Conservation (phyloP, 495 filamentous ascomycete genomes). For the Lophium mytilinum region DNA sequence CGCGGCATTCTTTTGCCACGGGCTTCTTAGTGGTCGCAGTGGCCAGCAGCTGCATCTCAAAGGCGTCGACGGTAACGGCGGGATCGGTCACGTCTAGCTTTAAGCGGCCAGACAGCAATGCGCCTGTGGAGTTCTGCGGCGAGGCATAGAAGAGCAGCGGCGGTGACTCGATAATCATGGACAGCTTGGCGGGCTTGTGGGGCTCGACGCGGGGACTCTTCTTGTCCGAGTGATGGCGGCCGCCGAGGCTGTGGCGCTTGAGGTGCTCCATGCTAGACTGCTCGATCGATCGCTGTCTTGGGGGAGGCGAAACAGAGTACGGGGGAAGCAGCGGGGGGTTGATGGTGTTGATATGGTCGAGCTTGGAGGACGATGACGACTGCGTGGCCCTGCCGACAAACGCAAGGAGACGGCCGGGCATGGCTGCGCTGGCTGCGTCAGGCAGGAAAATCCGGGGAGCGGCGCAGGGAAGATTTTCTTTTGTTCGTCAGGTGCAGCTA, state of each 20-base stretch:
- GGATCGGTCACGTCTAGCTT: slow-evolving; percentile 60
- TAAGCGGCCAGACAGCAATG: slow-evolving; percentile 79
- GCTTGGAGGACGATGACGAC: slow-evolving; percentile 14
- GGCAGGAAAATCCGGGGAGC: slow-evolving; percentile 16
- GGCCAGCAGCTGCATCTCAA: slow-evolving; percentile 60
- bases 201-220: slow-evolving; percentile 25
- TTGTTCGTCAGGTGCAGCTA: background rate
- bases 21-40: slow-evolving; percentile 69
- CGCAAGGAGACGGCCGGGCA: slow-evolving; percentile 21
- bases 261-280: slow-evolving; percentile 21
- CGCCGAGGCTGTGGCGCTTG: slow-evolving; percentile 23
- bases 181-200: slow-evolving; percentile 49
- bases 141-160: slow-evolving; percentile 70
- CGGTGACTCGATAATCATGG: slow-evolving; percentile 79
- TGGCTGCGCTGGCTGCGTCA: slow-evolving; percentile 7
- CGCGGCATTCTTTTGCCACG: slow-evolving; percentile 63
- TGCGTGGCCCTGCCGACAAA: slow-evolving; percentile 1
- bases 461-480: background rate
- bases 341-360: background rate
- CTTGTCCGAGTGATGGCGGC: slow-evolving; percentile 15
- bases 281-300: slow-evolving; percentile 11
- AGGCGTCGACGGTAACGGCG: slow-evolving; percentile 54
- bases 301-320: slow-evolving; percentile 19
- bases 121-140: slow-evolving; percentile 68
- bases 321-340: slow-evolving; percentile 10